phyloP scores from a whole-genome alignment of 2,329 filamentous ascomycete genomes.

The Cadophora gregata region DNA sequence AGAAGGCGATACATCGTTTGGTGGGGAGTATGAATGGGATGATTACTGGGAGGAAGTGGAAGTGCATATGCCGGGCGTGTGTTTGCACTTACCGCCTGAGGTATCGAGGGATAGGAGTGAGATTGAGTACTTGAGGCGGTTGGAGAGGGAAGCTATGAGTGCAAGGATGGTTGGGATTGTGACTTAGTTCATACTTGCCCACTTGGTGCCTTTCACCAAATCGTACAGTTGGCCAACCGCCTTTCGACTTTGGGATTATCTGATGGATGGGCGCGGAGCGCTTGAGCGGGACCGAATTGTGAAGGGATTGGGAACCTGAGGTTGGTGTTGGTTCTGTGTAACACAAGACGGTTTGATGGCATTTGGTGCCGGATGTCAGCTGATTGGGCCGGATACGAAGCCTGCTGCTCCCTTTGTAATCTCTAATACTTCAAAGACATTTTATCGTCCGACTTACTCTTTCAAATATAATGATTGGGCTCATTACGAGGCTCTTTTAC shows the following conservation, averaged over 20 bases:
- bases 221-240: neutral
- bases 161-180: neutral
- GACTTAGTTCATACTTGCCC: neutral
- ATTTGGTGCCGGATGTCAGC: neutral
- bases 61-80: neutral
- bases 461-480: no score
- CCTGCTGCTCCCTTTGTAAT: no score
- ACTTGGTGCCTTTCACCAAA: no score
- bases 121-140: constrained; percentile 20
- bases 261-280: neutral
- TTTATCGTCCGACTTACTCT: no score
- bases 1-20: neutral
- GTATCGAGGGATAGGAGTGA: constrained; percentile 17
- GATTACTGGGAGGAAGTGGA: neutral
- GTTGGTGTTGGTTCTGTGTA: neutral
- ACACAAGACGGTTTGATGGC: neutral
- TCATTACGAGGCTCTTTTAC: neutral
- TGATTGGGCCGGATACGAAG: neutral
- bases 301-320: neutral
- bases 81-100: constrained; percentile 10
- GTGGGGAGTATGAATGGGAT: neutral
- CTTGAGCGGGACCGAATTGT: neutral
- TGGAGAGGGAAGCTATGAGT: constrained; percentile 16
- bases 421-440: no score
- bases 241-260: neutral